Evolutionary conservation across 768 basidiomycete species (phyloP).

Genomic region (Collybiopsis luxurians): DNA sequence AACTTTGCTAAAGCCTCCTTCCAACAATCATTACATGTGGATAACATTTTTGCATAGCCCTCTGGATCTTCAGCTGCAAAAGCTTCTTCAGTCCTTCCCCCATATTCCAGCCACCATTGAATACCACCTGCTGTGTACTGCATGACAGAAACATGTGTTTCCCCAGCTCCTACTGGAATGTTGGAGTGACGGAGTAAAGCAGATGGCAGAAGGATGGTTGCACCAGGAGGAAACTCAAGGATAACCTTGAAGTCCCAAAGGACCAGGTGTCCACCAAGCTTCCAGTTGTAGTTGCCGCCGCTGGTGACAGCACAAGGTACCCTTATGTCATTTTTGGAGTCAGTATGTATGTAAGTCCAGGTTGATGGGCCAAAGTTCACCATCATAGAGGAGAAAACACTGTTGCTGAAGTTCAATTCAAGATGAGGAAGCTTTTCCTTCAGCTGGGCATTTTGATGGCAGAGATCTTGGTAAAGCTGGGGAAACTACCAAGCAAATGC

Average conservation of each 20-base stretch:
- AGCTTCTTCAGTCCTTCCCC: neutral
- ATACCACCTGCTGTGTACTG: conserved; percentile 10
- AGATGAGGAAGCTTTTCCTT: neutral
- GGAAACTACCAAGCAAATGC: neutral
- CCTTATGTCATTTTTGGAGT: neutral
- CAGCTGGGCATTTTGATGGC: neutral
- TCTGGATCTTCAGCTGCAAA: neutral
- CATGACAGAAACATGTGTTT: conserved; percentile 12
- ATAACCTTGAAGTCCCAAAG: neutral
- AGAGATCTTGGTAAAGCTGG: neutral
- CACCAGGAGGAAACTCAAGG: conserved; percentile 14
- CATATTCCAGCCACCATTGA: conserved; percentile 10
- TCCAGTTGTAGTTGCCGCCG: neutral
- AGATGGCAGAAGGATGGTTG: conserved; percentile 13
- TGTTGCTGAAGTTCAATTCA: neutral
- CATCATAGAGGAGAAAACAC: neutral
- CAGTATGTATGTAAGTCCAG: neutral
- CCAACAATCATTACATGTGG: neutral
- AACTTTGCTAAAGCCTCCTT: neutral
- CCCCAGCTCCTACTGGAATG: conserved; percentile 2
- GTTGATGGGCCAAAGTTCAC: neutral
- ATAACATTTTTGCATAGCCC: neutral
- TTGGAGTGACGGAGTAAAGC: conserved; percentile 12
- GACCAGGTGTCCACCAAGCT: neutral
- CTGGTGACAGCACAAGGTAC: neutral